Evolutionary conservation across 768 basidiomycete genomes (phyloP), one percentile per base, ranked within the genome.

Genomic region (Tricholoma sp.): DNA sequence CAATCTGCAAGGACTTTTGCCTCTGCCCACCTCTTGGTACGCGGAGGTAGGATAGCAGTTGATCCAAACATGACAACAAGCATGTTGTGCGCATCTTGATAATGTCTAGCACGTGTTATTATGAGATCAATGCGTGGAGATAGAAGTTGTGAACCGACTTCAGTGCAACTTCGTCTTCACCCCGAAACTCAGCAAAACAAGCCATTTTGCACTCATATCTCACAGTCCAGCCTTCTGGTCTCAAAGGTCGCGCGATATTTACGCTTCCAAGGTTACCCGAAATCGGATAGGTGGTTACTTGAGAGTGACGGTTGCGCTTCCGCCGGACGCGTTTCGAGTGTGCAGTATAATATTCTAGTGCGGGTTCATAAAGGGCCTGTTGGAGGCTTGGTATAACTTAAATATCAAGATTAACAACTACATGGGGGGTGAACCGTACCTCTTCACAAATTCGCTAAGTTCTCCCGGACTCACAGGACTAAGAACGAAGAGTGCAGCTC

Each of bases 161-260:
- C 58, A 96, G 76, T 0, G 95, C 93, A 8, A 94, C 87, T 64
- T 98, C 94, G 58, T 91, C 83, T 69, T 98, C 96, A 11, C 91
- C 85, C 57, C 95, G 76, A 66, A 98, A 94, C 71, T 99, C 96
- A 0, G 96, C 94, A 70, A 98, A 98, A 63, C 89, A 88, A 0
- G 89, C 97, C 82, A 95, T 90, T 73, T 98, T 99, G 78, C 94
- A 98, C 68, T 98, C 95, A 66, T 98, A 98, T 29, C 97, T 78
- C 18, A 96, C 94, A 0, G 90, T 92, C 96, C 95, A 99, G 0
- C 95, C 95, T 70, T 92, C 87, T 0, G 88, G 82, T 27, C 89
- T 77, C 4, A 97, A 74, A 0, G 88, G 84, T 16, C 86, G 83
- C 1, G 80, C 70, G 18, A 81, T 69, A 39, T 69, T 69, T 12